These are phyloP conservation scores for Euphorbia celastroides DNA, from an alignment of 441 rosid species.

Conservation along the genomic window DNA sequence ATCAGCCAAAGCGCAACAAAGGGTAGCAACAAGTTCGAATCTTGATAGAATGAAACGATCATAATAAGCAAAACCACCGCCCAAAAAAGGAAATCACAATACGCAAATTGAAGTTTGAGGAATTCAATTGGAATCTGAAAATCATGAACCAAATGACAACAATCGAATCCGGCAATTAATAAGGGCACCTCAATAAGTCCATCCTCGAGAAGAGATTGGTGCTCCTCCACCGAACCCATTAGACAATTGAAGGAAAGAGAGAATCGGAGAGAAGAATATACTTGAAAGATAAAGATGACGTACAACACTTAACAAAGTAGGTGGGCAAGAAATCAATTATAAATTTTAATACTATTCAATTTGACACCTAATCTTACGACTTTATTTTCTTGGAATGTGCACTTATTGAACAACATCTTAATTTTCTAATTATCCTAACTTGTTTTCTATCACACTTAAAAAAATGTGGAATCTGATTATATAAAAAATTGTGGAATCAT, in stretches of 20 bases:
- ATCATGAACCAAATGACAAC: background rate
- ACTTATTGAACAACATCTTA: too few relatives aligned
- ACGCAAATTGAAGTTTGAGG: background rate
- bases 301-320: background rate
- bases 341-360: too few relatives aligned
- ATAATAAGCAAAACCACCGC: background rate
- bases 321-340: background rate
- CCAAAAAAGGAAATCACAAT: background rate
- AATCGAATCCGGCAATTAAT: background rate
- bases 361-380: too few relatives aligned
- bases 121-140: background rate
- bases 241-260: background rate
- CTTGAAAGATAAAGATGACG: background rate
- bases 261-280: background rate
- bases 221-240: conserved; percentile 38
- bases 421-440: too few relatives aligned
- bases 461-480: too few relatives aligned
- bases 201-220: conserved; percentile 29
- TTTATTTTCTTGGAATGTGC: too few relatives aligned
- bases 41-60: background rate
- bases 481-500: too few relatives aligned
- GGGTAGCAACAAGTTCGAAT: background rate
- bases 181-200: conserved; percentile 19
- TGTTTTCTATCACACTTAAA: too few relatives aligned
- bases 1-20: background rate